Conservation (phyloP, 768 basidiomycete genomes). For the Lyophyllum semitale region DNA sequence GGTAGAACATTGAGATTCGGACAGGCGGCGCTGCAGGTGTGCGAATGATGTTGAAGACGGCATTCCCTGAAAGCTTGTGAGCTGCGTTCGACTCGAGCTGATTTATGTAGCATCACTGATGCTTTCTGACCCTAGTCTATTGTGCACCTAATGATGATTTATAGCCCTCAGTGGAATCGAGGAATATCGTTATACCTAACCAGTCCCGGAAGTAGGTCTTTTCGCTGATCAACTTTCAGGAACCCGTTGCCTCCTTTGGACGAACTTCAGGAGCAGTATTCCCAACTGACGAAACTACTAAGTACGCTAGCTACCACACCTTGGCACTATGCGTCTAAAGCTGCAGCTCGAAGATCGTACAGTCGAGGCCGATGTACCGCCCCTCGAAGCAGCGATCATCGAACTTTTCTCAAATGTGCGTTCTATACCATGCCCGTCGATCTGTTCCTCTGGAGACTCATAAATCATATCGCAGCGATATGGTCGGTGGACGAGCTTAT, state of each 20-base stretch:
- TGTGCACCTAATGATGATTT: conserved; percentile 89
- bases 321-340: conserved; percentile 82
- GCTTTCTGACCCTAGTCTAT: conserved; percentile 48
- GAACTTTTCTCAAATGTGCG: conserved; percentile 80
- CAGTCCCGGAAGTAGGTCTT: conserved; percentile 73
- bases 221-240: background rate
- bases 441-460: background rate
- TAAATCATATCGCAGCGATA: conserved; percentile 47
- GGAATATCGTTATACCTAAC: conserved; percentile 78
- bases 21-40: conserved; percentile 88
- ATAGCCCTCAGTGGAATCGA: conserved; percentile 86
- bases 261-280: conserved; percentile 78
- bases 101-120: background rate
- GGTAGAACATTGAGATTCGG: conserved; percentile 96
- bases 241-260: conserved; percentile 2
- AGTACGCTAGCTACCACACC: conserved; percentile 85
- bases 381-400: conserved; percentile 89
- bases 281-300: conserved; percentile 85
- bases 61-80: conserved; percentile 71
- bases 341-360: conserved; percentile 82
- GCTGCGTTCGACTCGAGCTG: conserved; percentile 24
- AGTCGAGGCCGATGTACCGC: conserved; percentile 74
- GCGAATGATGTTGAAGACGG: conserved; percentile 95
- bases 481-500: conserved; percentile 77
- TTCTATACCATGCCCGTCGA: background rate